These are phyloP conservation scores for Blepharisma stoltei DNA, from an alignment of 73 alveolate genomes.

Conservation along the genomic window DNA sequence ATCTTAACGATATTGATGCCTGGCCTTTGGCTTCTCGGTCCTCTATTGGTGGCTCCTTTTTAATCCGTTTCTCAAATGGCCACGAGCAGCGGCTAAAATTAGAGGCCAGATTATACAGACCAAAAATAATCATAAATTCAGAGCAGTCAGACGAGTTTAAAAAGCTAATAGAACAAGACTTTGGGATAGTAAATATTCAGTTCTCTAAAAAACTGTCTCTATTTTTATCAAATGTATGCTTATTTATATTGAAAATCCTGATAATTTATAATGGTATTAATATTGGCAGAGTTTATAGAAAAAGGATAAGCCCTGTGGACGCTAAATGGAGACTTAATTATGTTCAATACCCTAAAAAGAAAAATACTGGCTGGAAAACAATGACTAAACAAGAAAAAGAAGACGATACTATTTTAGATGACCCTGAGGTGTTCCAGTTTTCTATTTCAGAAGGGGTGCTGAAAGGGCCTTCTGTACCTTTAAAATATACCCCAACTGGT, in stretches of 20 bases:
- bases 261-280: too few relatives aligned
- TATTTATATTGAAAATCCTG: too few relatives aligned
- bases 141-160: conserved; percentile 60
- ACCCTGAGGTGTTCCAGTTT: conserved; percentile 66
- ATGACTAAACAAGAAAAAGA: conserved; percentile 60
- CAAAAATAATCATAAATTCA: conserved; percentile 43
- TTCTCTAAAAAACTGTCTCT: conserved; percentile 39
- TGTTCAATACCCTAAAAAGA: conserved; percentile 60
- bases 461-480: conserved; percentile 53
- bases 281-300: too few relatives aligned
- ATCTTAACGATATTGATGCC: conserved; percentile 42
- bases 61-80: conserved; percentile 48
- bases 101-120: conserved; percentile 53
- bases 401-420: conserved; percentile 59
- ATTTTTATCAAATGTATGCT: conserved; percentile 46
- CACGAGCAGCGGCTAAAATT: conserved; percentile 36
- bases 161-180: conserved; percentile 53
- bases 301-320: conserved; percentile 52
- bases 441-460: conserved; percentile 53
- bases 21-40: conserved; percentile 55
- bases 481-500: conserved; percentile 65
- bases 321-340: conserved; percentile 69
- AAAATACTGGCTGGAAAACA: conserved; percentile 53
- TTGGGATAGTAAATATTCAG: conserved; percentile 56
- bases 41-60: conserved; percentile 40